A percentile compares a stretch with the other conserved stretches of the same genome.
These are phyloP conservation scores for Leccinum sublutescens DNA, from an alignment of 768 basidiomycete genomes.

Conservation along the genomic window DNA sequence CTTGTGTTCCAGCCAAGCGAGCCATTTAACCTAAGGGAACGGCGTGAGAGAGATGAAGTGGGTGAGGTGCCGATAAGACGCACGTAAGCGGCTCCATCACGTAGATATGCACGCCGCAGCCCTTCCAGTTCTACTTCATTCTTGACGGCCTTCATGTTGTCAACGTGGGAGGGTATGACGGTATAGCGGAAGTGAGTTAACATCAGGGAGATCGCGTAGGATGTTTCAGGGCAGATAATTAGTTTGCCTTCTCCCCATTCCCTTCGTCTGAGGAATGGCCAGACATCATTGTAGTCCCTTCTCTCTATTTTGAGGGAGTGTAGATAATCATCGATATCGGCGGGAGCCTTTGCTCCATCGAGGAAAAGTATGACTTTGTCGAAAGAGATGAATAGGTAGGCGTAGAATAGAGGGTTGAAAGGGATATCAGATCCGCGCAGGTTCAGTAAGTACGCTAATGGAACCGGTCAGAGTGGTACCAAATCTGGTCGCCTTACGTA, in stretches of 20 bases:
- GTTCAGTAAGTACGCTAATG: constrained; percentile 80
- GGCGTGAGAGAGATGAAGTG: constrained; percentile 10
- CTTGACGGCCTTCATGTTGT: constrained; percentile 84
- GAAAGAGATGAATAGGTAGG: constrained; percentile 75
- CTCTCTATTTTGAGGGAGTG: constrained; percentile 54
- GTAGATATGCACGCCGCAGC: constrained; percentile 76
- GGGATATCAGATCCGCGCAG: constrained; percentile 88
- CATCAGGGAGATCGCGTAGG: constrained; percentile 84
- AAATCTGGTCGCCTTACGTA: constrained; percentile 31
- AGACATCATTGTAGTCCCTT: constrained; percentile 72
- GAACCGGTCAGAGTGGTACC: constrained; percentile 3
- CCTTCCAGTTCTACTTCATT: constrained; percentile 85
- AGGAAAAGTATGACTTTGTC: constrained; percentile 72
- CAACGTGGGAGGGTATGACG: constrained; percentile 64
- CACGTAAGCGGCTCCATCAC: constrained; percentile 86
- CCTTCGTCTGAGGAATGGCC: constrained; percentile 71
- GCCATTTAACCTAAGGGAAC: constrained; percentile 60
- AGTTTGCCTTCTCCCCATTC: constrained; percentile 83
- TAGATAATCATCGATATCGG: constrained; percentile 59
- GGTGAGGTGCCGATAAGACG: constrained; percentile 34
- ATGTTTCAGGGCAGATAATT: constrained; percentile 69
- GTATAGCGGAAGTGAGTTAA: constrained; percentile 81
- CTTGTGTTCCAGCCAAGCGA: constrained; percentile 88
- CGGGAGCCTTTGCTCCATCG: constrained; percentile 61
- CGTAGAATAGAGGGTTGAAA: constrained; percentile 88